Conservation (phyloP, 2,329 filamentous ascomycete genomes). For the Alternaria ethzedia region DNA sequence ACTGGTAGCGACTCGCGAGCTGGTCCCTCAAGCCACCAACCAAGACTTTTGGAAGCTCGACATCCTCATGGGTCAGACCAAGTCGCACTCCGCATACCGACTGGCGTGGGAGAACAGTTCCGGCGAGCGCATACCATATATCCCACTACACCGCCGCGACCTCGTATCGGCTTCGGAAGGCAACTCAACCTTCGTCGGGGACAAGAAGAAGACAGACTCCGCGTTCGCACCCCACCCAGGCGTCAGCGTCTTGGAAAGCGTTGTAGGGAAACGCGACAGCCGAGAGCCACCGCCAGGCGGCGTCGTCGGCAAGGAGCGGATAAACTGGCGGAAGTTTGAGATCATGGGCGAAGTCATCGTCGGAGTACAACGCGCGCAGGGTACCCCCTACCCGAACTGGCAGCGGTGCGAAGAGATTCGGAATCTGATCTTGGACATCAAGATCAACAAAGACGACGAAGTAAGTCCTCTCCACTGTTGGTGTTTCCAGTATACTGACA, state of each 20-base stretch:
- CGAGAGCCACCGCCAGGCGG: slow-evolving; percentile 52
- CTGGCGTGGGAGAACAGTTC: slow-evolving; percentile 96
- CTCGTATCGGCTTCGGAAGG: slow-evolving; percentile 91
- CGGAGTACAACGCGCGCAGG: slow-evolving; percentile 90
- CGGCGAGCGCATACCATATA: slow-evolving; percentile 87
- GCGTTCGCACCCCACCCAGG: slow-evolving; percentile 44
- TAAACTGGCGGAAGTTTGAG: slow-evolving; percentile 99
- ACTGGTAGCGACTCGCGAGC: slow-evolving; percentile 76
- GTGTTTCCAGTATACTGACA: slow-evolving; percentile 9
- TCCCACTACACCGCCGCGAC: slow-evolving; percentile 87
- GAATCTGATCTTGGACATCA: slow-evolving; percentile 80
- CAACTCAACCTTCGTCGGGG: slow-evolving; percentile 83
- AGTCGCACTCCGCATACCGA: slow-evolving; percentile 94
- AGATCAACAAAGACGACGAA: slow-evolving; percentile 85
- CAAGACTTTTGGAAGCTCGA: slow-evolving; percentile 89
- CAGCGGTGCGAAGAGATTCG: slow-evolving; percentile 72
- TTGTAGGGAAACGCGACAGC: slow-evolving; percentile 35
- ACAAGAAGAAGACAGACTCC: slow-evolving; percentile 37
- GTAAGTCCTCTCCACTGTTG: slow-evolving; percentile 58
- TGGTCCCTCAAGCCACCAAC: slow-evolving; percentile 73
- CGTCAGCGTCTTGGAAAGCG: slow-evolving; percentile 41
- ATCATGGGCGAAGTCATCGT: slow-evolving; percentile 91
- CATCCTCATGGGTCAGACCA: slow-evolving; percentile 90
- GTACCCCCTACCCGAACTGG: slow-evolving; percentile 77
- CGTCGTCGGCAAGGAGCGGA: slow-evolving; percentile 62